phyloP scores from a whole-genome alignment of 2,329 filamentous ascomycete genomes.

The Furcasterigmium furcatum region DNA sequence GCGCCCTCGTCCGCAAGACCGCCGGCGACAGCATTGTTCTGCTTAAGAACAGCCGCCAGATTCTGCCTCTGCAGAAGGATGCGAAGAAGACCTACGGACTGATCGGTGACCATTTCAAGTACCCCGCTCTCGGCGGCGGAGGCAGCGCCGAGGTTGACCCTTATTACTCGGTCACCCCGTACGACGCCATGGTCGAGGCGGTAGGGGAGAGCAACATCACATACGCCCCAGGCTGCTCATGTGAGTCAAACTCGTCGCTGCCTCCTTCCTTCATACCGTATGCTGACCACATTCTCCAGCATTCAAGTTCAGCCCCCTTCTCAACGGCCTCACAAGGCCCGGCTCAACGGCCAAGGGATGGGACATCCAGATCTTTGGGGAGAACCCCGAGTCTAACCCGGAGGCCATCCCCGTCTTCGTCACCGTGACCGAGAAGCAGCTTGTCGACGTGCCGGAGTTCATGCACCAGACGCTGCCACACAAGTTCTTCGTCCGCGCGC shows the following conservation, averaged over 20 bases:
- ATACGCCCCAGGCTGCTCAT: slow-evolving; percentile 58
- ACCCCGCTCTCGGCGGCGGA: slow-evolving; percentile 41
- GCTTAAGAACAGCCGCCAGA: slow-evolving; percentile 57
- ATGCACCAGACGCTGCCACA: slow-evolving; percentile 8
- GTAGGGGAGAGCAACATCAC: slow-evolving; percentile 21
- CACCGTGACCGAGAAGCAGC: slow-evolving; percentile 9
- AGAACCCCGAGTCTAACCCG: slow-evolving; percentile 8
- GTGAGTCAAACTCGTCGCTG: slow-evolving; percentile 24
- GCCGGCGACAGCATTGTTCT: slow-evolving; percentile 61
- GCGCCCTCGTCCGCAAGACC: slow-evolving; percentile 43
- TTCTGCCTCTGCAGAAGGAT: slow-evolving; percentile 47
- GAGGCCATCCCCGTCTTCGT: slow-evolving; percentile 1
- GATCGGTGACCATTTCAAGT: slow-evolving; percentile 19
- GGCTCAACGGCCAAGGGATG: slow-evolving; percentile 5
- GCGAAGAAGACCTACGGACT: slow-evolving; percentile 3
- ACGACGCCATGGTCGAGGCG: slow-evolving; percentile 59
- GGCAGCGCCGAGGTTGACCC: slow-evolving; percentile 58
- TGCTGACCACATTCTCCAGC: slow-evolving; percentile 6
- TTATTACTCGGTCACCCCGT: slow-evolving; percentile 69
- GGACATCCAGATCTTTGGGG: slow-evolving; percentile 9
- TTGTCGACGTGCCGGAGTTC: slow-evolving; percentile 11
- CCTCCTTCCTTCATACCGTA: slow-evolving; percentile 18
- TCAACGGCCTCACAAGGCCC: slow-evolving; percentile 4
- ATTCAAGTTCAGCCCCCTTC: slow-evolving; percentile 10
- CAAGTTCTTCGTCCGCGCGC: slow-evolving; percentile 10